These are phyloP conservation scores for Nitzschia sp. DNA, from an alignment of 108 stramenopile species.

Conservation along the genomic window DNA sequence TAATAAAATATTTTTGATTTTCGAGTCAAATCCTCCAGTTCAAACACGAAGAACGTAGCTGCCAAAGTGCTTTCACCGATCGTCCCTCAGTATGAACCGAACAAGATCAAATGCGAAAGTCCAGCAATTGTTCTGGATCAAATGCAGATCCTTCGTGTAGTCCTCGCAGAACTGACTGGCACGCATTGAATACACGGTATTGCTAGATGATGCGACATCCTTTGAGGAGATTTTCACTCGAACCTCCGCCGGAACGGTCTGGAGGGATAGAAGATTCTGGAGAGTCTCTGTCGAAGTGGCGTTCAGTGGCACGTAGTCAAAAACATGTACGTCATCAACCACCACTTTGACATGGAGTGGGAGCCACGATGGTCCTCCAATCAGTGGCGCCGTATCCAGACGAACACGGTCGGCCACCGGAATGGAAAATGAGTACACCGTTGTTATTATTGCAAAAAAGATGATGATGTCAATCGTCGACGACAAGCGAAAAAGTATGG, in stretches of 20 bases:
- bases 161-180: constrained; percentile 24
- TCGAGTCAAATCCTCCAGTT: no score
- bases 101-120: constrained; percentile 32
- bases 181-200: not conserved
- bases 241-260: constrained; percentile 30
- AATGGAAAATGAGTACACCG: not conserved
- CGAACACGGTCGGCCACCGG: not conserved
- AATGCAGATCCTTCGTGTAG: constrained; percentile 27
- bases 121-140: constrained; percentile 43
- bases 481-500: no score
- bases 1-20: no score
- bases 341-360: constrained; percentile 37
- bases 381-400: constrained; percentile 20
- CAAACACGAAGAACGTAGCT: no score
- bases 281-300: constrained; percentile 22
- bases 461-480: no score
- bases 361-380: constrained; percentile 42
- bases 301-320: constrained; percentile 37
- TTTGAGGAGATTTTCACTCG: constrained; percentile 5
- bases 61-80: no score
- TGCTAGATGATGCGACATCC: not conserved
- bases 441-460: no score
- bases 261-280: constrained; percentile 15
- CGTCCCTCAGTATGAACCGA: not conserved
- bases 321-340: constrained; percentile 4